Conservation (phyloP, 495 filamentous ascomycete species). For the Neurospora sp. region DNA sequence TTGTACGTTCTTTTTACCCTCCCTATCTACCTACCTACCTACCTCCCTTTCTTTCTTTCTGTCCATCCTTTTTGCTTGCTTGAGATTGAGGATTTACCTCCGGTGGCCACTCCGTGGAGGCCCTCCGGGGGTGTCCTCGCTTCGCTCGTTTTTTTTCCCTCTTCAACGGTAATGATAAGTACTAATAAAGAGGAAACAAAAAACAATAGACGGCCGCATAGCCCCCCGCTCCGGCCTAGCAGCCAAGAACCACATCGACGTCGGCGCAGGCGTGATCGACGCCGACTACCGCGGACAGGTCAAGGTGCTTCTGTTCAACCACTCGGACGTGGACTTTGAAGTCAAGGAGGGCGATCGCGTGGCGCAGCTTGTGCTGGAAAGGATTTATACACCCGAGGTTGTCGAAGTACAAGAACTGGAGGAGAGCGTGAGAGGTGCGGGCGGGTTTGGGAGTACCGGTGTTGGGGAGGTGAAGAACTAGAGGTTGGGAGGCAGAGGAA, state of each 20-base stretch:
- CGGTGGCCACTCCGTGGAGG: too few species aligned
- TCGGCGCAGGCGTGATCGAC: conserved; percentile 92
- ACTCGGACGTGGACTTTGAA: conserved; percentile 69
- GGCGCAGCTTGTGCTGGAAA: conserved; percentile 87
- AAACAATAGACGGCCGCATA: conserved; percentile 70
- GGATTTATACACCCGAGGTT: conserved; percentile 87
- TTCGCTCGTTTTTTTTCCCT: too few species aligned
- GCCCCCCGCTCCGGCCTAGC: conserved; percentile 89
- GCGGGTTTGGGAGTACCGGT: conserved; percentile 92
- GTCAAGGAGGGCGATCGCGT: conserved; percentile 80
- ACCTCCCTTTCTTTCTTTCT: too few species aligned
- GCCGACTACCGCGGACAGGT: conserved; percentile 92
- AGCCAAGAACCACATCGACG: conserved; percentile 87
- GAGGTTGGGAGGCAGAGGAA: too few species aligned
- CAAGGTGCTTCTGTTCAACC: conserved; percentile 91
- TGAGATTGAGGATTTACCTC: too few species aligned
- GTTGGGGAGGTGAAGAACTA: conserved; percentile 38
- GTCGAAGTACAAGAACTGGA: conserved; percentile 77
- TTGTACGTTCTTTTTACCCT: conserved; percentile 45
- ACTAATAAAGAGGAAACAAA: too few species aligned
- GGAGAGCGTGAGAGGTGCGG: conserved; percentile 80
- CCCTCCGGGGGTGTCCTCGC: too few species aligned
- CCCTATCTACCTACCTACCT: not conserved
- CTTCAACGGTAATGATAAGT: too few species aligned
- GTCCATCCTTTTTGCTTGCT: too few species aligned